phyloP scores from a whole-genome alignment of 192 early-diverging fungal genomes.

The Powellomyces hirtus region DNA sequence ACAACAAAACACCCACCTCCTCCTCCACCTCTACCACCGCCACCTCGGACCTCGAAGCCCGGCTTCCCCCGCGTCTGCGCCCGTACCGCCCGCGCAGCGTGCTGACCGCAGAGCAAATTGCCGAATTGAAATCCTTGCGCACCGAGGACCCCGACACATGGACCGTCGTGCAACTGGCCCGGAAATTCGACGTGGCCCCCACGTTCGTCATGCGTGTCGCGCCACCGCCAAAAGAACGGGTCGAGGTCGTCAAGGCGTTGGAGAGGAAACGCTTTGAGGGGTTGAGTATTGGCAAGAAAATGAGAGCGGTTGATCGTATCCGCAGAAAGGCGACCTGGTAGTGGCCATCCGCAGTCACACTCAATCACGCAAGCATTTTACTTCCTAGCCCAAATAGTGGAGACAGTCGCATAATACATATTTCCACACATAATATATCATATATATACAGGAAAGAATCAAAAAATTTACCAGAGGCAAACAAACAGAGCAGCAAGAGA shows the following conservation, averaged over 20 bases:
- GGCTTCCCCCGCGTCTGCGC: conserved; percentile 19
- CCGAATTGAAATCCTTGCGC: conserved; percentile 1
- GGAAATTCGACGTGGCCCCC: conserved; percentile 22
- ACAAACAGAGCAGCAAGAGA: too few relatives aligned
- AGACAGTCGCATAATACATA: too few relatives aligned
- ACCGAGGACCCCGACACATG: conserved; percentile 27
- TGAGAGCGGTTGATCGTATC: conserved; percentile 41
- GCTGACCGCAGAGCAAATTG: conserved; percentile 14
- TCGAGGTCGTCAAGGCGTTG: conserved; percentile 25
- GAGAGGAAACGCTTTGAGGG: conserved; percentile 31
- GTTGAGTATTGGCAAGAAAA: conserved; percentile 41
- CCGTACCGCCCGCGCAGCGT: neutral
- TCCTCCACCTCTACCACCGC: neutral
- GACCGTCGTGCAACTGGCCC: conserved; percentile 29
- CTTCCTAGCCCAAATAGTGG: too few relatives aligned
- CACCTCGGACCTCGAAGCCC: too few relatives aligned
- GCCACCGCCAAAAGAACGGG: conserved; percentile 21
- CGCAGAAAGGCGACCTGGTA: conserved; percentile 50
- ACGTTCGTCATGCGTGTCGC: conserved; percentile 27
- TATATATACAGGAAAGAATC: too few relatives aligned
- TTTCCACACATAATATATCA: too few relatives aligned
- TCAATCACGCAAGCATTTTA: too few relatives aligned
- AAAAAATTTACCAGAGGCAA: too few relatives aligned
- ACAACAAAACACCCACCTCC: neutral
- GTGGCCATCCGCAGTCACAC: too few relatives aligned